phyloP scores from a whole-genome alignment of 441 rosid species.

The Francoa sonchifolia region DNA sequence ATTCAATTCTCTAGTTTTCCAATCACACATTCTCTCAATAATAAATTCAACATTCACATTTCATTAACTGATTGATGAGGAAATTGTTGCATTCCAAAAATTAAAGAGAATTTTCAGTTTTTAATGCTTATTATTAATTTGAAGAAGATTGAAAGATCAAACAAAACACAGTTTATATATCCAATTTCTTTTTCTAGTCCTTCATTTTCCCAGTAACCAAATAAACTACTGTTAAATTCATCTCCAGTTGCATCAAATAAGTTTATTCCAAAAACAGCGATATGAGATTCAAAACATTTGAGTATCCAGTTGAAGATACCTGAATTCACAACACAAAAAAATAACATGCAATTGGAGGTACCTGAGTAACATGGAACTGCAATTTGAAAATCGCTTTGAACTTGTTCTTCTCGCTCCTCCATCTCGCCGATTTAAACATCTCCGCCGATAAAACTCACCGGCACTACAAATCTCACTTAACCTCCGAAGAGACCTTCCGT shows the following conservation, averaged over 20 bases:
- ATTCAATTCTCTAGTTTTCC: conserved; percentile 3
- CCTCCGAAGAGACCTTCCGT: conserved; percentile 11
- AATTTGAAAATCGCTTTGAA: conserved; percentile 63
- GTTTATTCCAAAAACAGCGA: not conserved
- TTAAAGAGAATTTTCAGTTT: too few relatives aligned
- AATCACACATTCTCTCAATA: conserved; percentile 10
- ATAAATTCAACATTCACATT: not conserved
- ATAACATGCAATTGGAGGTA: conserved; percentile 8
- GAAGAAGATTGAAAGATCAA: not conserved
- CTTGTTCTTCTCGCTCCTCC: conserved; percentile 73
- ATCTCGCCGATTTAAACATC: conserved; percentile 76
- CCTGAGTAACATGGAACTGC: conserved; percentile 78
- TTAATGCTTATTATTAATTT: too few relatives aligned
- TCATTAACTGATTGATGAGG: not conserved
- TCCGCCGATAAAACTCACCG: conserved; percentile 11
- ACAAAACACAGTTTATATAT: not conserved
- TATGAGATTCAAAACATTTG: not conserved
- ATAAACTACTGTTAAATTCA: too few relatives aligned
- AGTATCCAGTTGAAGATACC: not conserved
- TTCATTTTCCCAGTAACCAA: conserved; percentile 13
- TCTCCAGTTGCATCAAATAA: not conserved
- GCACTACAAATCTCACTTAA: conserved; percentile 18
- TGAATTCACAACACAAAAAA: not conserved
- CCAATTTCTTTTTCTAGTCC: conserved; percentile 1
- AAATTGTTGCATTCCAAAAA: not conserved